A percentile compares a stretch with the other conserved stretches of the same genome.
phyloP scores from a whole-genome alignment of 2,329 filamentous ascomycete genomes.

The Daldinia sp. region DNA sequence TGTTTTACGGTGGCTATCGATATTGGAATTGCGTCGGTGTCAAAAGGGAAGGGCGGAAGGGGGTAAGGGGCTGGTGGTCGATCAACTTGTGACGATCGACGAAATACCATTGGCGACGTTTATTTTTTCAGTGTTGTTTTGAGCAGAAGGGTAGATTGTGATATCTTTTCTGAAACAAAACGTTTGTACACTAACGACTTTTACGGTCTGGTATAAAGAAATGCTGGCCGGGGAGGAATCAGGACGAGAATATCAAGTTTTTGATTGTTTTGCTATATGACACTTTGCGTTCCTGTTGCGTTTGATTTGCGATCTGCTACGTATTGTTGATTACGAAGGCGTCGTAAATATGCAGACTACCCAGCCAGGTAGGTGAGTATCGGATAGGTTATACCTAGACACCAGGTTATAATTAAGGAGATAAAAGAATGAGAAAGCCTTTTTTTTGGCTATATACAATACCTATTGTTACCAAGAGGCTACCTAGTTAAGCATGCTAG shows the following conservation, averaged over 20 bases:
- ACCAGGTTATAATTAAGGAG: no score
- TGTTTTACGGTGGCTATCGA: constrained; percentile 25
- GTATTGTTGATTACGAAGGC: not conserved
- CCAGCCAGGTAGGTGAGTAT: no score
- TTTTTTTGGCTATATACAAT: no score
- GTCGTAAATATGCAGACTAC: not conserved
- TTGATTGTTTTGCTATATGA: constrained; percentile 50
- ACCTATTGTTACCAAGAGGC: no score
- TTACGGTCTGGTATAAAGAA: constrained; percentile 28
- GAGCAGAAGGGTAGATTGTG: constrained; percentile 9
- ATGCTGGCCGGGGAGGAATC: constrained; percentile 14
- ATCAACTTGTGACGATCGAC: constrained; percentile 2
- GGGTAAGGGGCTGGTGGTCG: constrained; percentile 5
- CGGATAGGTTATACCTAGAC: no score
- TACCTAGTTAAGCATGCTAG: no score
- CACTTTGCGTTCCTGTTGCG: not conserved
- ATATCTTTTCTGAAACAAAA: constrained; percentile 14
- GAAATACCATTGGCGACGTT: constrained; percentile 9
- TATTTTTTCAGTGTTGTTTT: constrained; percentile 4
- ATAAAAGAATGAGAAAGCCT: not conserved
- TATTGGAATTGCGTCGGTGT: constrained; percentile 26
- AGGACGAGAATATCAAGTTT: constrained; percentile 16
- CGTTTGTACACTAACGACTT: constrained; percentile 34
- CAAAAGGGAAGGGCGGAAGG: constrained; percentile 9
- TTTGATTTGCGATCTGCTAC: not conserved